Evolutionary conservation across 371 early-diverging fungal species (phyloP).

Genomic region (Chytridiales sp.): DNA sequence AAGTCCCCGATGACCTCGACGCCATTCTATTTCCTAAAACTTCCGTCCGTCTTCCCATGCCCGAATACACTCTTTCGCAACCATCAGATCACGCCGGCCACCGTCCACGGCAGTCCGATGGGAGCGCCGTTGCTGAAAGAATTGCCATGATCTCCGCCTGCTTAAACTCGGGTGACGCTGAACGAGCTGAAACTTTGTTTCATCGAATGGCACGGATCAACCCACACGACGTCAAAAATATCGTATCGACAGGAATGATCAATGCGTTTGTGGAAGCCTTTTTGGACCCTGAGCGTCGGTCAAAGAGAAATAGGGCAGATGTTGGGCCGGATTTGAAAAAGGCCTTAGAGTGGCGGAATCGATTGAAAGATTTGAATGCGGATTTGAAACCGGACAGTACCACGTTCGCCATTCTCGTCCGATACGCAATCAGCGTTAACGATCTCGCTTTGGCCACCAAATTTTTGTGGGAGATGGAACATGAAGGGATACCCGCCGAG

Average conservation of each 20-base stretch:
- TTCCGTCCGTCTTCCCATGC: not conserved
- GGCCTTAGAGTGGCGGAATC: slow-evolving; percentile 71
- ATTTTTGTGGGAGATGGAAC: slow-evolving; percentile 67
- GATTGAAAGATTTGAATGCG: slow-evolving; percentile 54
- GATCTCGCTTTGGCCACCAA: slow-evolving; percentile 60
- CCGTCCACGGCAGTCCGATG: not conserved
- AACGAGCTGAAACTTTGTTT: slow-evolving; percentile 77
- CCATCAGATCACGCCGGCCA: not conserved
- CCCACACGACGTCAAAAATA: slow-evolving; percentile 66
- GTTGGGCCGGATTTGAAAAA: slow-evolving; percentile 13
- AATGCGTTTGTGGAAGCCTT: slow-evolving; percentile 81
- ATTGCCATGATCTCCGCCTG: slow-evolving; percentile 75
- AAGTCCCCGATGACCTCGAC: slow-evolving; percentile 2
- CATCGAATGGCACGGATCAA: slow-evolving; percentile 62
- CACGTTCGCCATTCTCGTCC: slow-evolving; percentile 71
- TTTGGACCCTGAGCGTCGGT: slow-evolving; percentile 50
- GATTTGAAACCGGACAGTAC: slow-evolving; percentile 62
- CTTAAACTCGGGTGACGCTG: slow-evolving; percentile 68
- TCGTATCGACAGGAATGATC: slow-evolving; percentile 71
- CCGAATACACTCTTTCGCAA: too few relatives aligned
- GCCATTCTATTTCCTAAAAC: not conserved
- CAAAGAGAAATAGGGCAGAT: slow-evolving; percentile 19
- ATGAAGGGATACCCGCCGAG: slow-evolving; percentile 30
- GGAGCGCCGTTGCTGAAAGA: slow-evolving; percentile 41
- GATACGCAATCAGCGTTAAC: slow-evolving; percentile 42